These are phyloP conservation scores for Trametes coccinea DNA, from an alignment of 768 basidiomycete genomes.

Conservation along the genomic window DNA sequence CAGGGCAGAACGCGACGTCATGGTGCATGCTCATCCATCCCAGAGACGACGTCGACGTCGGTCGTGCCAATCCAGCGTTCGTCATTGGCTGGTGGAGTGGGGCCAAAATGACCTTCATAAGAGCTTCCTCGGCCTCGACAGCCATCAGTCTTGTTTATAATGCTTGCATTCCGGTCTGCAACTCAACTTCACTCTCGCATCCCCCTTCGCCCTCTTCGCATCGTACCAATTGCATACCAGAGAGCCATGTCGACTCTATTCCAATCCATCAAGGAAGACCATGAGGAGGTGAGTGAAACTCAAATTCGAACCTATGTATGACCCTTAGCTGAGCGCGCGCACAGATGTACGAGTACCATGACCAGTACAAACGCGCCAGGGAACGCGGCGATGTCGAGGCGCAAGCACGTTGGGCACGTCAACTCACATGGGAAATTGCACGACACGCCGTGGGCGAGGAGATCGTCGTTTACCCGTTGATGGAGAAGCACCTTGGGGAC, in stretches of 20 bases:
- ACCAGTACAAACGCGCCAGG: slow-evolving; percentile 42
- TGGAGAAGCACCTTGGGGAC: slow-evolving; percentile 56
- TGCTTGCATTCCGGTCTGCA: slow-evolving; percentile 5
- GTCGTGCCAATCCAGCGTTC: neutral
- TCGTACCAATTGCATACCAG: neutral
- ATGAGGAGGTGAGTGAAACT: slow-evolving; percentile 41
- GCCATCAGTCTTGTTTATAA: neutral
- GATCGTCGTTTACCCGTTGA: slow-evolving; percentile 61
- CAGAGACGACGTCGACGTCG: neutral
- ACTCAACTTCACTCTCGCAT: neutral
- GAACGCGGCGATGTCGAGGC: slow-evolving; percentile 44
- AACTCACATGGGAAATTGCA: slow-evolving; percentile 62
- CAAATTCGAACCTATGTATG: no score
- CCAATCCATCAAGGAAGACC: slow-evolving; percentile 49
- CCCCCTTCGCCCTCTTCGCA: neutral
- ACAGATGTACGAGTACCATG: slow-evolving; percentile 60
- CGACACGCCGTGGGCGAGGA: slow-evolving; percentile 64
- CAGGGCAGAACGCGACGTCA: slow-evolving; percentile 6
- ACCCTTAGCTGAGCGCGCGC: no score
- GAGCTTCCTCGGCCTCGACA: neutral
- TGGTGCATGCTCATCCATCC: neutral
- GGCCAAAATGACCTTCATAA: slow-evolving; percentile 3
- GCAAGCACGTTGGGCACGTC: slow-evolving; percentile 54
- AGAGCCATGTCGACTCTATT: slow-evolving; percentile 37
- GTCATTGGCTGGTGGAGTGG: slow-evolving; percentile 10